Percentiles rank a stretch among this genome's conserved stretches.
Evolutionary conservation across 2,329 filamentous ascomycete genomes (phyloP).

Genomic region (Volutella citrinella): DNA sequence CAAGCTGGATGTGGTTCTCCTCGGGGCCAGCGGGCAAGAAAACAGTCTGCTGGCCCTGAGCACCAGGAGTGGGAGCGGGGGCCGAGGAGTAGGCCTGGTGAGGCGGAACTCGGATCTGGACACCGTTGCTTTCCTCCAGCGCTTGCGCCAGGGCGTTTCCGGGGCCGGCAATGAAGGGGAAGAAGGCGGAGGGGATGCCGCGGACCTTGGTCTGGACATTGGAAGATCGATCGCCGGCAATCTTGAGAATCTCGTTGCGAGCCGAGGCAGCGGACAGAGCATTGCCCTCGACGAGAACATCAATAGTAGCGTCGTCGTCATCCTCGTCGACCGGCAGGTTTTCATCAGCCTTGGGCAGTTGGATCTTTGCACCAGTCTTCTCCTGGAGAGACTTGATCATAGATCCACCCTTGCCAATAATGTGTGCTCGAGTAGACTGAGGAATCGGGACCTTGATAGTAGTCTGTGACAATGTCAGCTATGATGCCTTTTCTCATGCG

Average conservation of each 20-base stretch:
- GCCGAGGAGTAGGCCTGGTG: slow-evolving; percentile 74
- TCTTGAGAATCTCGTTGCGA: slow-evolving; percentile 77
- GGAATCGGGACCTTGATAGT: slow-evolving; percentile 77
- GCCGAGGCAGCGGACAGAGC: slow-evolving; percentile 82
- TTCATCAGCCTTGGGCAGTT: slow-evolving; percentile 80
- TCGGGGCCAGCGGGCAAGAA: slow-evolving; percentile 67
- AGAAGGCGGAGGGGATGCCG: slow-evolving; percentile 86
- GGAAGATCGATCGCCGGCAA: slow-evolving; percentile 81
- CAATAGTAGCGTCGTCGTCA: slow-evolving; percentile 80
- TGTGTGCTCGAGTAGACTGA: slow-evolving; percentile 76
- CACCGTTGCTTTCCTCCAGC: slow-evolving; percentile 73
- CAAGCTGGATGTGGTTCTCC: slow-evolving; percentile 78
- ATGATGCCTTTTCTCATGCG: too few relatives aligned
- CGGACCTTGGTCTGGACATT: slow-evolving; percentile 79
- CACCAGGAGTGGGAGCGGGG: slow-evolving; percentile 61
- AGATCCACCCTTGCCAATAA: slow-evolving; percentile 89
- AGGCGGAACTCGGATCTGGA: slow-evolving; percentile 79
- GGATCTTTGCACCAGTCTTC: slow-evolving; percentile 84
- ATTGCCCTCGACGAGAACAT: slow-evolving; percentile 89
- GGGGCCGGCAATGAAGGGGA: slow-evolving; percentile 87
- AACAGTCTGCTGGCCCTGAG: slow-evolving; percentile 61
- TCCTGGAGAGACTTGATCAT: slow-evolving; percentile 89
- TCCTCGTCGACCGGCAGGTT: slow-evolving; percentile 55
- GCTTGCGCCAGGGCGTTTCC: slow-evolving; percentile 65
- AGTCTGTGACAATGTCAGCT: slow-evolving; percentile 30